Evolutionary conservation across 495 filamentous ascomycete genomes (phyloP), one percentile per base, ranked within the genome.

Genomic region (Peziza echinospora): DNA sequence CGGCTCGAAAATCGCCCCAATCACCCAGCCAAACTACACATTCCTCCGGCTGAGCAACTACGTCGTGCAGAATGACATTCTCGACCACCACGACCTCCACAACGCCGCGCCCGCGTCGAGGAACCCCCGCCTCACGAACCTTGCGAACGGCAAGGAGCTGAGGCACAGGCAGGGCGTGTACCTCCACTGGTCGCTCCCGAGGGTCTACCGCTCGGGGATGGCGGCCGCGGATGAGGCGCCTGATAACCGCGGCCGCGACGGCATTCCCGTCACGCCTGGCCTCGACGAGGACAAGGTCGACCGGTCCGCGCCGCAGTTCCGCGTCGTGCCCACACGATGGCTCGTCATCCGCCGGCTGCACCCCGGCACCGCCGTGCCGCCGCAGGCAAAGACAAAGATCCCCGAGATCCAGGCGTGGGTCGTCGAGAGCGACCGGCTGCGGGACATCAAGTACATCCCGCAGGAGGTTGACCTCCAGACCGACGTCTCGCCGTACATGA

Each of bases 11-110:
- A 70, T 74, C 26, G 63, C 62, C 0, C 71, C 71, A 10, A 65
- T 75, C 43, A 66, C 64, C 0, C 70, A 73, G 53, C 71, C 71
- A 5, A 70, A 73, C 53, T 75, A 72, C 54, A 65, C 61, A 5
- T 62, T 59, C 26, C 63, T 76, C 0, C 65, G 64, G 0, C 53
- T 69, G 5, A 48, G 64, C 3, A 49, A 63, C 21, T 39, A 30
- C 24, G 2, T 61, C 5, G 42, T 68, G 6, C 61, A 68, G 24
- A 50, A 51, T 44, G 71, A 73, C 51, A 43, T 74, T 3, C 54
- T 64, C 5, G 40, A 55, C 16, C 64, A 62, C 26, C 51, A 61
- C 24, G 68, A 73, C 45, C 47, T 72, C 3, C 67, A 70, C 52
- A 50, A 54, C 24, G 45, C 64, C n/a, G 21, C 47, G 0, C 65